phyloP scores from a whole-genome alignment of 345 rosid species.

The Citrus medica region DNA sequence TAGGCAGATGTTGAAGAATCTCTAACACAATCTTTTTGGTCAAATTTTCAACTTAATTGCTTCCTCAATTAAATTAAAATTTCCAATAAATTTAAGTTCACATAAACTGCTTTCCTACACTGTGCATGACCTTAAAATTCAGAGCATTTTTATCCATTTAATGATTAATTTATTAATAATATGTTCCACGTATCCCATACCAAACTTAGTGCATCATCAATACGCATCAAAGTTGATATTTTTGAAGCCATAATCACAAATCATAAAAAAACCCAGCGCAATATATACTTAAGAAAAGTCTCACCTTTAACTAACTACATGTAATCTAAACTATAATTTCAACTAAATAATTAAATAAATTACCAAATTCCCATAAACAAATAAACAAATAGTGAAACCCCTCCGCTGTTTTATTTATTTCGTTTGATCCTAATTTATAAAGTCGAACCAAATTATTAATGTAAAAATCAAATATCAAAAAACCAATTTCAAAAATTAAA shows the following conservation, averaged over 20 bases:
- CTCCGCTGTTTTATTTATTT: slow-evolving; percentile 3
- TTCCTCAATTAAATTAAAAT: neutral
- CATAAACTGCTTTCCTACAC: neutral
- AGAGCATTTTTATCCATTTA: no score
- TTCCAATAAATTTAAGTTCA: neutral
- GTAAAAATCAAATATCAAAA: slow-evolving; percentile 2
- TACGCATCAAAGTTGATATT: no score
- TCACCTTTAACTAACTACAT: no score
- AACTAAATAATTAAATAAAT: neutral
- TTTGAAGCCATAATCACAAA: no score
- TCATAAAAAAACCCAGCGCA: no score
- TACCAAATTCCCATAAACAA: neutral
- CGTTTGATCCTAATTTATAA: slow-evolving; percentile 7
- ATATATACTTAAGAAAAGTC: no score
- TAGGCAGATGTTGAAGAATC: neutral
- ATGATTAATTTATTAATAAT: no score
- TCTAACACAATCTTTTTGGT: neutral
- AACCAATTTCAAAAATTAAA: neutral
- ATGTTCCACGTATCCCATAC: no score
- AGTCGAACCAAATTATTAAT: slow-evolving; percentile 15
- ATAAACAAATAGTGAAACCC: neutral
- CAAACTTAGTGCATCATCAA: no score
- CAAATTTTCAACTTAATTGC: neutral
- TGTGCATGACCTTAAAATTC: no score
- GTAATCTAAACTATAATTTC: no score